Evolutionary conservation across 305 asterid genomes (phyloP).

Genomic region (Coffea humblotiana): DNA sequence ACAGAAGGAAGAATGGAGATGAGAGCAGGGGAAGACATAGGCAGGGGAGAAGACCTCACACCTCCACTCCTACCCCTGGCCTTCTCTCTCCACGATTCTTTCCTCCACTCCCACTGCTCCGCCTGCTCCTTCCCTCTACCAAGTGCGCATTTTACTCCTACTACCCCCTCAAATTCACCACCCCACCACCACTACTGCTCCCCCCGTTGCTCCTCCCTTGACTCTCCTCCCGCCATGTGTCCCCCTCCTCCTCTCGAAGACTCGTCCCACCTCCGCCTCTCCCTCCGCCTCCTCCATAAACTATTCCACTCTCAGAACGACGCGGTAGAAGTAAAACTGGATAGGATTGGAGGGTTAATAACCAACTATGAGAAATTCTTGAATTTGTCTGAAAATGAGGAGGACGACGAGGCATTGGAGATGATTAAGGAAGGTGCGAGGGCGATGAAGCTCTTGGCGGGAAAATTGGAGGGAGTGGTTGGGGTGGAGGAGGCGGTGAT

Average conservation of each 20-base stretch:
- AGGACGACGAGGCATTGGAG: constrained; percentile 15
- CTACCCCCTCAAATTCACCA: constrained; percentile 13
- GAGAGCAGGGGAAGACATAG: constrained; percentile 48
- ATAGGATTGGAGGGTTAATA: constrained; percentile 63
- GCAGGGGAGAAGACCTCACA: constrained; percentile 55
- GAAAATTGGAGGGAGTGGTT: constrained; percentile 23
- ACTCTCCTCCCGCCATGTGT: constrained; percentile 41
- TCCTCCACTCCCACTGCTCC: constrained; percentile 60
- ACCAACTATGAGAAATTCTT: constrained; percentile 54
- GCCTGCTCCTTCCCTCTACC: constrained; percentile 64
- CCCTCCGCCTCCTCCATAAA: constrained; percentile 57
- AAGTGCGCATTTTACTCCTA: constrained; percentile 22
- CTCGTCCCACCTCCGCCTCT: constrained; percentile 69
- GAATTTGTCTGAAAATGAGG: constrained; percentile 7
- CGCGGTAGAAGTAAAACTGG: constrained; percentile 12
- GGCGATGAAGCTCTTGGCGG: constrained; percentile 38
- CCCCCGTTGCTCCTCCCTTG: constrained; percentile 51
- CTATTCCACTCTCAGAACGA: constrained; percentile 19
- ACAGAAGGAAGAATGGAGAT: constrained; percentile 45
- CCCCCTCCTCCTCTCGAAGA: constrained; percentile 34
- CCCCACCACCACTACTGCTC: constrained; percentile 60
- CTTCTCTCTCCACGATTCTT: constrained; percentile 57
- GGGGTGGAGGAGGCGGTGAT: constrained; percentile 46
- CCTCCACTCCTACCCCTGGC: constrained; percentile 65
- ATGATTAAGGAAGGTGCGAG: constrained; percentile 52